Evolutionary conservation across 2,329 filamentous ascomycete genomes (phyloP).

Genomic region (Volutella citrinella): DNA sequence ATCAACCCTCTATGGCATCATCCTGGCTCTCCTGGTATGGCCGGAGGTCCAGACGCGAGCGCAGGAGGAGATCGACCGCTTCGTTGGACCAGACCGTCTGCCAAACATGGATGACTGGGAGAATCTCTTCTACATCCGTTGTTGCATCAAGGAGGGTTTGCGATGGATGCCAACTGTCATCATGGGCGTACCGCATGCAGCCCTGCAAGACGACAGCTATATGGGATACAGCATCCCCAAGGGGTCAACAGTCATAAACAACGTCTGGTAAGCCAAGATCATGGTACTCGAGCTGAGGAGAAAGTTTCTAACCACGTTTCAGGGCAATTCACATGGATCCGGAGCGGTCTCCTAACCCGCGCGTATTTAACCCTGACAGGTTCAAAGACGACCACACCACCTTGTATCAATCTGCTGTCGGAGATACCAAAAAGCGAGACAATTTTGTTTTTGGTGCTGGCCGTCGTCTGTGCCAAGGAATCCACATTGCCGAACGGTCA

Average conservation of each 20-base stretch:
- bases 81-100: slow-evolving; percentile 40
- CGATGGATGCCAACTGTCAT: slow-evolving; percentile 31
- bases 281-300: too few relatives aligned
- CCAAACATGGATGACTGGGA: slow-evolving; percentile 41
- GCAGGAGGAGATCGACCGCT: slow-evolving; percentile 40
- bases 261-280: slow-evolving; percentile 14
- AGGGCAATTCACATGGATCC: slow-evolving; percentile 58
- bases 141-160: slow-evolving; percentile 30
- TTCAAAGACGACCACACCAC: slow-evolving; percentile 15
- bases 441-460: slow-evolving; percentile 16
- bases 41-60: slow-evolving; percentile 40
- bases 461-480: slow-evolving; percentile 15
- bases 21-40: slow-evolving; percentile 45
- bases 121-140: slow-evolving; percentile 41
- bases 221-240: slow-evolving; percentile 26
- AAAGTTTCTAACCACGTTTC: background rate
- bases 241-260: slow-evolving; percentile 21
- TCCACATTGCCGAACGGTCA: slow-evolving; percentile 13
- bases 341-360: slow-evolving; percentile 54
- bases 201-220: slow-evolving; percentile 27
- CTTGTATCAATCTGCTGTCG: slow-evolving; percentile 10
- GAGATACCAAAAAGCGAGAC: slow-evolving; percentile 7
- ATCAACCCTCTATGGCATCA: slow-evolving; percentile 28
- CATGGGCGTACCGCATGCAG: slow-evolving; percentile 35
- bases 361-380: slow-evolving; percentile 31